A percentile compares a stretch with the other conserved stretches of the same genome.
Conservation (phyloP, 495 filamentous ascomycete genomes). For the Xylaria cubensis region DNA sequence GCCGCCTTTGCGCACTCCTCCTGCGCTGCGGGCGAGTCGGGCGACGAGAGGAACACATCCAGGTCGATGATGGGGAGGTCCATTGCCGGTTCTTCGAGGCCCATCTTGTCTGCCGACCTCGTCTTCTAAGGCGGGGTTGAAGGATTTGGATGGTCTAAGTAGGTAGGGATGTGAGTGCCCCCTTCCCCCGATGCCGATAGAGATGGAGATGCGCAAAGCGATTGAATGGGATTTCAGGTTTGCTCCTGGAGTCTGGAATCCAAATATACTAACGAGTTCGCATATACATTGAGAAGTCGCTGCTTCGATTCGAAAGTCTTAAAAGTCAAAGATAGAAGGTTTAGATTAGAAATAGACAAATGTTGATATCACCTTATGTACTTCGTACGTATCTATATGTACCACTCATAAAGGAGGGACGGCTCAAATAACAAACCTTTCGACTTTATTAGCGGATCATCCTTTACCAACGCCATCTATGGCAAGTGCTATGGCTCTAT, state of each 20-base stretch:
- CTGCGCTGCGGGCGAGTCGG: constrained; percentile 45
- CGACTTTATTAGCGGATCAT: constrained; percentile 5
- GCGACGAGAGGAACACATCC: constrained; percentile 51
- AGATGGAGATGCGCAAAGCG: not conserved
- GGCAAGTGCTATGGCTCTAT: not conserved
- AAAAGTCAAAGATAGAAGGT: no score
- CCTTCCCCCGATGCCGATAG: not conserved
- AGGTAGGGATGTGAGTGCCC: not conserved
- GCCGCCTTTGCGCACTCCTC: constrained; percentile 54
- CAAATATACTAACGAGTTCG: not conserved
- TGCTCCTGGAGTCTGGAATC: not conserved
- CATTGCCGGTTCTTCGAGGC: constrained; percentile 45
- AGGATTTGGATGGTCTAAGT: not conserved
- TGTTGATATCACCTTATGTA: not conserved
- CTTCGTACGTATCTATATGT: no score
- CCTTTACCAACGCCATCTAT: not conserved
- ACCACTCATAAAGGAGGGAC: not conserved
- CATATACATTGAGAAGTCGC: not conserved
- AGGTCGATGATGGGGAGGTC: constrained; percentile 61
- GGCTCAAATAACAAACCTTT: not conserved
- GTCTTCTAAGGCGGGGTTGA: not conserved
- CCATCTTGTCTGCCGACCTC: not conserved
- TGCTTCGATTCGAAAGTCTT: not conserved
- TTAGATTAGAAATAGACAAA: not conserved
- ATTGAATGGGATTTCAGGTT: not conserved